A percentile compares a stretch with the other conserved stretches of the same genome.
Conservation (phyloP, 768 basidiomycete genomes). For the Pulveroboletus sp. region DNA sequence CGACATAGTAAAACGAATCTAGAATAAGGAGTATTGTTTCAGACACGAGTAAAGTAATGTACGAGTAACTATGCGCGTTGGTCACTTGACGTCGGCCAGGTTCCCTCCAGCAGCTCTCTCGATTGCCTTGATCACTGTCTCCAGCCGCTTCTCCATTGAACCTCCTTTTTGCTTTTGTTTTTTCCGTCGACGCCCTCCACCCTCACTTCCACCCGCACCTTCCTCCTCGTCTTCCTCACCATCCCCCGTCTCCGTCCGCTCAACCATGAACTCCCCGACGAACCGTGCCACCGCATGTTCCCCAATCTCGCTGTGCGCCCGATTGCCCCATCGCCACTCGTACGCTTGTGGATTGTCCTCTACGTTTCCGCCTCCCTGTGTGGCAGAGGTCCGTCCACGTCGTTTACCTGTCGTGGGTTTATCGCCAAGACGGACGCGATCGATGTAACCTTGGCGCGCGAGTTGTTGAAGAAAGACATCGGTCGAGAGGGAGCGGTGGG, state of each 20-base stretch:
- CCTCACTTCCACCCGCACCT: neutral
- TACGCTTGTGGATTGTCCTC: conserved; percentile 30
- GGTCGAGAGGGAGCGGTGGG: conserved; percentile 49
- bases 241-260: conserved; percentile 13
- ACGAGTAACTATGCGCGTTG: neutral
- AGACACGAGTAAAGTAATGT: neutral
- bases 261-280: conserved; percentile 66
- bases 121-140: conserved; percentile 49
- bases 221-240: conserved; percentile 19
- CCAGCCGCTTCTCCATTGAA: conserved; percentile 17
- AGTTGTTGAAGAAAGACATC: conserved; percentile 65
- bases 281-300: conserved; percentile 73
- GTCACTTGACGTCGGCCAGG: conserved; percentile 37
- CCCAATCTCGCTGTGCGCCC: conserved; percentile 78
- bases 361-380: conserved; percentile 26
- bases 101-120: conserved; percentile 63
- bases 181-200: neutral
- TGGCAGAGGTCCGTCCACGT: conserved; percentile 48
- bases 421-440: conserved; percentile 55
- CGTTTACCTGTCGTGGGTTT: conserved; percentile 48
- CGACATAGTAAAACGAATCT: too few relatives aligned
- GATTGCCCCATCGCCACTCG: conserved; percentile 86
- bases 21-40: too few relatives aligned
- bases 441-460: conserved; percentile 73
- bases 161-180: conserved; percentile 16